Percentiles rank a stretch among this genome's conserved stretches.
phyloP scores from a whole-genome alignment of 1,284 basidiomycete genomes.

The Tilletia setariae region DNA sequence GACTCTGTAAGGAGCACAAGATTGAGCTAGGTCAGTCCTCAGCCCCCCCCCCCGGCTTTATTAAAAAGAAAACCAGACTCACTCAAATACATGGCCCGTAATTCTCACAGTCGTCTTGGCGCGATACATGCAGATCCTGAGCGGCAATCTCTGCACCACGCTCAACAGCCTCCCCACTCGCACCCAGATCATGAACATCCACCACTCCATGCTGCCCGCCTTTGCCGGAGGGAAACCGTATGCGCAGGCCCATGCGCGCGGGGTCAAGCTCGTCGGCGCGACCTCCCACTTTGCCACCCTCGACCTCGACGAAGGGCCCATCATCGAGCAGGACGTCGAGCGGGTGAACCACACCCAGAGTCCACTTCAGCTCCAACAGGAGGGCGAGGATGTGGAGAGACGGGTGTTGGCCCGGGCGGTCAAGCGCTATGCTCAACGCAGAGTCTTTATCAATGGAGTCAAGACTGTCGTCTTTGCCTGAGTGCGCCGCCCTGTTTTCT shows the following conservation, averaged over 20 bases:
- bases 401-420: constrained; percentile 48
- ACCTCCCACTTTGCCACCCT: constrained; percentile 51
- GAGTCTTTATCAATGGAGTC: constrained; percentile 47
- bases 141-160: constrained; percentile 35
- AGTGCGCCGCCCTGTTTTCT: no score
- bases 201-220: constrained; percentile 51
- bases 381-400: constrained; percentile 46
- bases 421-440: constrained; percentile 47
- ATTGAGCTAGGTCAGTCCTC: constrained; percentile 35
- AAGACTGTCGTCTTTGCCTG: no score
- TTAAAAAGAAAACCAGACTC: neutral
- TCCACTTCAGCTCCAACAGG: constrained; percentile 40
- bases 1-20: constrained; percentile 42
- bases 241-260: constrained; percentile 49
- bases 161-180: constrained; percentile 25
- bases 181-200: constrained; percentile 51
- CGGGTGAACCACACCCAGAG: constrained; percentile 44
- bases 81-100: neutral
- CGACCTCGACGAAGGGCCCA: constrained; percentile 51
- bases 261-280: constrained; percentile 51
- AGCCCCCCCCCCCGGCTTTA: neutral
- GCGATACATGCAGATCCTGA: constrained; percentile 51
- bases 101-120: constrained; percentile 40
- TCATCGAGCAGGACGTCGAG: constrained; percentile 51
- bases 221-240: constrained; percentile 52